phyloP scores from a whole-genome alignment of 2,329 filamentous ascomycete species.

The Alternaria sp. region DNA sequence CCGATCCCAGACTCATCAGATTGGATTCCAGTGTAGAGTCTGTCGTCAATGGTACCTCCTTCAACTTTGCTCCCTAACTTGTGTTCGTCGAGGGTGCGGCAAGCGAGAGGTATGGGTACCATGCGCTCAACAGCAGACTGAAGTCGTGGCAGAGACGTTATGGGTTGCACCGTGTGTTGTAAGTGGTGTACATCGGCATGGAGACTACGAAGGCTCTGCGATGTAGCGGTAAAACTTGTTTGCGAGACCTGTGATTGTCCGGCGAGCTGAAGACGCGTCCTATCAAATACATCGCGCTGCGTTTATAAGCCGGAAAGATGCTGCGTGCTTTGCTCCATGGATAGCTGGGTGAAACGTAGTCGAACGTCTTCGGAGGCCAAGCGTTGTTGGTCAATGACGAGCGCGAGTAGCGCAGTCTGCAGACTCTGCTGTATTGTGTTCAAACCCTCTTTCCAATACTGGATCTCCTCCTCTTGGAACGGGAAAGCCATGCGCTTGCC shows the following conservation, averaged over 20 bases:
- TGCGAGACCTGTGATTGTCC: not conserved
- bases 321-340: not conserved
- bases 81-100: not conserved
- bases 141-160: not conserved
- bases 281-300: not conserved
- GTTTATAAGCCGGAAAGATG: not conserved
- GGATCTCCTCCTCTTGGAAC: not conserved
- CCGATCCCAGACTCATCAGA: not conserved
- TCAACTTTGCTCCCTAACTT: not conserved
- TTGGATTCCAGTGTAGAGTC: not conserved
- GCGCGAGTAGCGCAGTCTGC: not conserved
- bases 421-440: not conserved
- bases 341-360: not conserved
- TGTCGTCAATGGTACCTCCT: not conserved
- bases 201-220: not conserved
- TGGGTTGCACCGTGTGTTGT: not conserved
- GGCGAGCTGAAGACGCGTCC: not conserved
- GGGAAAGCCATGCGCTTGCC: not conserved
- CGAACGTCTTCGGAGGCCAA: not conserved
- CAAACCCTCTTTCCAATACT: not conserved
- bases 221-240: not conserved
- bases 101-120: not conserved
- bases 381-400: not conserved
- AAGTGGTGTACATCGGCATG: not conserved
- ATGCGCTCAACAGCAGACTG: not conserved